These are phyloP conservation scores for Galerina sulciceps DNA, from an alignment of 768 basidiomycete species.

Conservation along the genomic window DNA sequence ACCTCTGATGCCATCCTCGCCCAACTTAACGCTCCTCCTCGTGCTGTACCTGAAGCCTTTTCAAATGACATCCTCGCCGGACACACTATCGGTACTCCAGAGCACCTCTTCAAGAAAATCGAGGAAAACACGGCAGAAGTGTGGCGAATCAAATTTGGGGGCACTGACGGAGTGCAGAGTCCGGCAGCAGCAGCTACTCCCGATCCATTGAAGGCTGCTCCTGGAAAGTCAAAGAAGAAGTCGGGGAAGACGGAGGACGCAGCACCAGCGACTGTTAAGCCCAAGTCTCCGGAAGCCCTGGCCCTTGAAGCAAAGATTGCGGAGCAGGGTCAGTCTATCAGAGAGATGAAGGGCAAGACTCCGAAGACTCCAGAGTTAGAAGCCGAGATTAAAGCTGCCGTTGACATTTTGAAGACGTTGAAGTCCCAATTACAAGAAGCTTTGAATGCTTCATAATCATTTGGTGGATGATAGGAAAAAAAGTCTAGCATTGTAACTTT, in stretches of 20 bases:
- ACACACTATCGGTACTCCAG: constrained; percentile 84
- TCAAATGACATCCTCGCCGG: constrained; percentile 85
- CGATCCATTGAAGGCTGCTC: constrained; percentile 46
- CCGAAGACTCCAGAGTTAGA: constrained; percentile 67
- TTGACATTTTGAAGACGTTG: constrained; percentile 66
- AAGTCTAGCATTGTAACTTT: too few species aligned
- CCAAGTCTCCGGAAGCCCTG: constrained; percentile 74
- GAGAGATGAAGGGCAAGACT: constrained; percentile 67
- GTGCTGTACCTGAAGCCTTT: constrained; percentile 74
- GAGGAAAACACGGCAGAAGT: constrained; percentile 87
- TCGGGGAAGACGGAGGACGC: constrained; percentile 51
- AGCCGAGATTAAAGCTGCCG: constrained; percentile 60
- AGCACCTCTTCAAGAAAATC: constrained; percentile 92
- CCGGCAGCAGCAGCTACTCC: constrained; percentile 34
- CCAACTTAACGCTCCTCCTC: constrained; percentile 90
- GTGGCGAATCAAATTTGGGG: constrained; percentile 83
- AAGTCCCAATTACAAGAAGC: constrained; percentile 56
- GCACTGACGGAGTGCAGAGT: constrained; percentile 41
- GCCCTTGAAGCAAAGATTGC: constrained; percentile 76
- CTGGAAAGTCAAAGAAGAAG: constrained; percentile 61
- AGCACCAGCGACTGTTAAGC: constrained; percentile 47
- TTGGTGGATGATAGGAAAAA: too few species aligned
- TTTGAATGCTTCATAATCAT: constrained; percentile 11
- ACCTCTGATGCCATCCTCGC: constrained; percentile 79
- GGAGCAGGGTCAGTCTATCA: constrained; percentile 76